Percentiles rank a stretch among this genome's conserved stretches.
phyloP scores from a whole-genome alignment of 2,329 filamentous ascomycete species.

The Penicillium sp. region DNA sequence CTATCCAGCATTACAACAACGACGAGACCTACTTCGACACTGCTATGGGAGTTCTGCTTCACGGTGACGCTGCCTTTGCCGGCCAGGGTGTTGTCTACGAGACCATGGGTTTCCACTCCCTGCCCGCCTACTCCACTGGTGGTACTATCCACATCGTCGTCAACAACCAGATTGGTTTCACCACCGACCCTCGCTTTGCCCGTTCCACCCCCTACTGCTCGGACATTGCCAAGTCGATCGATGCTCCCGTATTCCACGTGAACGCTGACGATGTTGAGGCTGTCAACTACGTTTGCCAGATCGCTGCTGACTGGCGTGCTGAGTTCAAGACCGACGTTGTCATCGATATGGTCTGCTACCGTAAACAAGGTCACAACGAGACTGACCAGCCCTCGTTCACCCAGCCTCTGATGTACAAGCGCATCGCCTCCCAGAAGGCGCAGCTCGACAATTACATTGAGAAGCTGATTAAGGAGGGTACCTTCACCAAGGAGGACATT shows the following conservation, averaged over 20 bases:
- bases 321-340: conserved; percentile 99
- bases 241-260: conserved; percentile 98
- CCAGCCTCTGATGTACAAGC: conserved; percentile 99
- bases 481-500: conserved; percentile 95
- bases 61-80: conserved; percentile 96
- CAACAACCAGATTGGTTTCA: conserved; percentile 99
- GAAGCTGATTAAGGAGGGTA: conserved; percentile 87
- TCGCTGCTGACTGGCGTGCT: conserved; percentile 96
- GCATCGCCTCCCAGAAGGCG: conserved; percentile 80
- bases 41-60: conserved; percentile 93
- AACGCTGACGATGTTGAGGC: conserved; percentile 98
- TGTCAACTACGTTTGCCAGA: conserved; percentile 96
- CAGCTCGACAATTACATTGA: conserved; percentile 91
- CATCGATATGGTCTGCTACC: conserved; percentile 97
- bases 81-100: conserved; percentile 98
- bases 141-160: conserved; percentile 96
- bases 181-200: conserved; percentile 94
- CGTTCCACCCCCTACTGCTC: conserved; percentile 99
- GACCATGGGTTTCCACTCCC: conserved; percentile 94
- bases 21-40: conserved; percentile 87
- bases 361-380: conserved; percentile 99
- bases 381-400: conserved; percentile 99
- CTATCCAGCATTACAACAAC: conserved; percentile 98
- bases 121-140: conserved; percentile 95
- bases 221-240: conserved; percentile 98